phyloP scores from a whole-genome alignment of 2,329 filamentous ascomycete species.

The Thielaviopsis populi region DNA sequence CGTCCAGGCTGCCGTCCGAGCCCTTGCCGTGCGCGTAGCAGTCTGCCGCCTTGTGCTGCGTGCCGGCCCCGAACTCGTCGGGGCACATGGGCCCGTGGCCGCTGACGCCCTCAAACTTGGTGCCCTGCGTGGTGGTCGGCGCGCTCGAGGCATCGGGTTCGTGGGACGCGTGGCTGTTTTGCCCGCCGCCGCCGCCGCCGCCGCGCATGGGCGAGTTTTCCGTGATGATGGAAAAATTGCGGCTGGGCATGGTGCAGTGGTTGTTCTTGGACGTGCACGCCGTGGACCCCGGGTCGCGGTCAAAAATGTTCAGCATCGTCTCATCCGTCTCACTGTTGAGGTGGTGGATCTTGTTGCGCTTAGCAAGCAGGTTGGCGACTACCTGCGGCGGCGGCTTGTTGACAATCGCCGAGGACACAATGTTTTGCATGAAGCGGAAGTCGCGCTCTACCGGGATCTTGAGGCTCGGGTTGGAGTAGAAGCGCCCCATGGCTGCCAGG shows the following conservation, averaged over 20 bases:
- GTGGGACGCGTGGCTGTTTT: neutral
- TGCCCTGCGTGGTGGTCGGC: conserved; percentile 13
- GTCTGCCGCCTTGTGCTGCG: conserved; percentile 57
- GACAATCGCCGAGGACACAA: conserved; percentile 87
- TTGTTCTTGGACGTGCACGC: conserved; percentile 64
- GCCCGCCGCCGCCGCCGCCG: conserved; percentile 18
- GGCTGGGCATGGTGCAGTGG: conserved; percentile 75
- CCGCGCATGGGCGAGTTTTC: conserved; percentile 58
- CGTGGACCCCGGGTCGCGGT: conserved; percentile 65
- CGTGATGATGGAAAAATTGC: conserved; percentile 84
- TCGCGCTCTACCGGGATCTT: conserved; percentile 66
- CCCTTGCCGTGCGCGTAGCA: conserved; percentile 38
- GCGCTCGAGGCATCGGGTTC: conserved; percentile 9
- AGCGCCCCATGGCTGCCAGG: conserved; percentile 77
- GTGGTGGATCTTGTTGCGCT: conserved; percentile 70
- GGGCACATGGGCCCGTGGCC: conserved; percentile 56
- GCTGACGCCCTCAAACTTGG: conserved; percentile 36
- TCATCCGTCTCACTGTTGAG: conserved; percentile 66
- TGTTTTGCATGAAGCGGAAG: conserved; percentile 87
- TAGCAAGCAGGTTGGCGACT: conserved; percentile 80
- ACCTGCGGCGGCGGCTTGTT: conserved; percentile 81
- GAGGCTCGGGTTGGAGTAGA: conserved; percentile 78
- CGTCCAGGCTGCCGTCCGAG: conserved; percentile 53
- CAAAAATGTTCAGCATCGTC: conserved; percentile 83
- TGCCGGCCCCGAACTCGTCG: conserved; percentile 68